Conservation (phyloP, 2,329 filamentous ascomycete genomes). For the Fusarium nurragi region DNA sequence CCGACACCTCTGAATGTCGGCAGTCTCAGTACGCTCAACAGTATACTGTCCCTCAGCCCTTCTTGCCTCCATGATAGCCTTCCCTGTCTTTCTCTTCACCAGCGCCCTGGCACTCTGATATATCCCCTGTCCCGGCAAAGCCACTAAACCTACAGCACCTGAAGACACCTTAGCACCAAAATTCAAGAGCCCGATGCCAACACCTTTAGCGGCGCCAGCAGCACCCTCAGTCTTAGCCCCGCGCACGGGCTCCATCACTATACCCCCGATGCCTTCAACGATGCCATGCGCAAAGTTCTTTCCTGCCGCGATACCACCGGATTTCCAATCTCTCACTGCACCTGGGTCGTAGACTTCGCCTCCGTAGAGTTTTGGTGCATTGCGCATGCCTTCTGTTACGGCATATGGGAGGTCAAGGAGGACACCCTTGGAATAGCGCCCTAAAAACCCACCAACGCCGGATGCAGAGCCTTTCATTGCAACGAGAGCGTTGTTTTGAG, state of each 20-base stretch:
- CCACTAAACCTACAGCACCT: neutral
- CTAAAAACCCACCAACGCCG: constrained; percentile 24
- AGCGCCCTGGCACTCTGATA: constrained; percentile 8
- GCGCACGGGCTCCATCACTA: constrained; percentile 16
- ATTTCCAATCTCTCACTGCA: constrained; percentile 15
- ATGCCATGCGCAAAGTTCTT: constrained; percentile 26
- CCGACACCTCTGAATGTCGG: neutral
- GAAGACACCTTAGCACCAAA: neutral
- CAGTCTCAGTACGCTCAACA: neutral
- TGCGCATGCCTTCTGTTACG: constrained; percentile 32
- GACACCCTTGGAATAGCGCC: constrained; percentile 22
- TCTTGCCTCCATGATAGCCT: neutral
- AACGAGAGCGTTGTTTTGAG: constrained; percentile 9
- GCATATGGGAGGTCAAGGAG: constrained; percentile 29
- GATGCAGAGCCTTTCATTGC: constrained; percentile 20
- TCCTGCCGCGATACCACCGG: neutral
- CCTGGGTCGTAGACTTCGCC: constrained; percentile 15
- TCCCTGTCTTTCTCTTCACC: constrained; percentile 1
- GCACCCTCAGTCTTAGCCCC: constrained; percentile 9
- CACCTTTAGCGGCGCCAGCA: constrained; percentile 10
- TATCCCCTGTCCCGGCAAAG: neutral
- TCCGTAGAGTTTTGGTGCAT: constrained; percentile 27
- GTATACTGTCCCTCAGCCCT: neutral
- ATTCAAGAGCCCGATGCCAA: constrained; percentile 14
- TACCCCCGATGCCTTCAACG: constrained; percentile 10